A percentile compares a stretch with the other conserved stretches of the same genome.
Conservation (phyloP, 2,329 filamentous ascomycete genomes). For the Chaetomiaceae sp. region DNA sequence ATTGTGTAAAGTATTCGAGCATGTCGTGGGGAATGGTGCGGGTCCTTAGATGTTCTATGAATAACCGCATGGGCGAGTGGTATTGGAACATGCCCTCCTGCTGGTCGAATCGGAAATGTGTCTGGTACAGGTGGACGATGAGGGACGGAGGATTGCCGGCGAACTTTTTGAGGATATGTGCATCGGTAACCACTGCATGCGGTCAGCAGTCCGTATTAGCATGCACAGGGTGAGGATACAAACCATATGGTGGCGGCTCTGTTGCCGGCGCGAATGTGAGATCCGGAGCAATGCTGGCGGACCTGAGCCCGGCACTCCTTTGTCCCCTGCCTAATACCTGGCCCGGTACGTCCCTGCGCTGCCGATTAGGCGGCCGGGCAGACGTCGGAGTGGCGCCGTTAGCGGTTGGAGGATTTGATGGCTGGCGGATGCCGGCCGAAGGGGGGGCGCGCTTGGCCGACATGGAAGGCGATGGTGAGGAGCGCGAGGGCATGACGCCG, state of each 20-base stretch:
- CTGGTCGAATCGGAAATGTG: constrained; percentile 86
- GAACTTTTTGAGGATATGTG: constrained; percentile 81
- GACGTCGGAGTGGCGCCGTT: constrained; percentile 44
- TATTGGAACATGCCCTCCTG: constrained; percentile 92
- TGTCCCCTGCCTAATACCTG: constrained; percentile 44
- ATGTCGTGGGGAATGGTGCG: constrained; percentile 87
- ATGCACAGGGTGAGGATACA: constrained; percentile 16
- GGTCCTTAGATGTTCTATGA: constrained; percentile 70
- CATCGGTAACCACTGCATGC: constrained; percentile 45
- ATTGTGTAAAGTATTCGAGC: constrained; percentile 68
- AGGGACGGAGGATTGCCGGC: constrained; percentile 66
- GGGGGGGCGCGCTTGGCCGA: constrained; percentile 51
- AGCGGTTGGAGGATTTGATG: constrained; percentile 40
- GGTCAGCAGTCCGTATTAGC: constrained; percentile 4
- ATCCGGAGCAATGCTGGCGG: constrained; percentile 46
- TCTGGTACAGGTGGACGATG: constrained; percentile 77
- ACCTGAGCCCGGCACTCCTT: constrained; percentile 47
- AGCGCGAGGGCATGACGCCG: constrained; percentile 52
- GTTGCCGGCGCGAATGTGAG: constrained; percentile 33
- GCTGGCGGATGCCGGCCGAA: constrained; percentile 43
- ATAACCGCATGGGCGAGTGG: constrained; percentile 81
- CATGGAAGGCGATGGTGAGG: constrained; percentile 56
- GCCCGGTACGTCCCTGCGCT: constrained; percentile 52
- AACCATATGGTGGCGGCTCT: constrained; percentile 53
- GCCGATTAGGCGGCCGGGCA: constrained; percentile 51